phyloP scores from a whole-genome alignment of 192 early-diverging fungal species.

The Piromyces sp. region DNA sequence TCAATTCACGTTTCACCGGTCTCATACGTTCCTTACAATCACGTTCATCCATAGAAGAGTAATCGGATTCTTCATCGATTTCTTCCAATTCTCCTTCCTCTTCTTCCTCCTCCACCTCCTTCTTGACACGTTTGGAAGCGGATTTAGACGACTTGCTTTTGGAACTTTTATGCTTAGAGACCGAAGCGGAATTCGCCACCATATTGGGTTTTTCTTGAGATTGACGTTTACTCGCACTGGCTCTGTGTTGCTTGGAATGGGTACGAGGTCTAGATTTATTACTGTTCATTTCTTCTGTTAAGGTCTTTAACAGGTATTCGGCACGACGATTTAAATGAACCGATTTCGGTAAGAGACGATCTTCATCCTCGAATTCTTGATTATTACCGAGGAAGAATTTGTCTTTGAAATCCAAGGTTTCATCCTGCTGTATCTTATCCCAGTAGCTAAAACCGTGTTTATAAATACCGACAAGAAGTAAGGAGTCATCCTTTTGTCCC shows the following conservation, averaged over 20 bases:
- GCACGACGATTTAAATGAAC: slow-evolving; percentile 72
- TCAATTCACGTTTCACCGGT: slow-evolving; percentile 40
- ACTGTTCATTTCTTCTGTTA: slow-evolving; percentile 10
- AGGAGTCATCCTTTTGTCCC: slow-evolving; percentile 83
- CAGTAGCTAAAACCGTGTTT: slow-evolving; percentile 85
- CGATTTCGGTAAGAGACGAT: slow-evolving; percentile 48
- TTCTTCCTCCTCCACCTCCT: slow-evolving; percentile 6
- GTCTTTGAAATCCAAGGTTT: slow-evolving; percentile 48
- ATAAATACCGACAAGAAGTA: slow-evolving; percentile 89
- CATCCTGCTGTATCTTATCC: slow-evolving; percentile 68
- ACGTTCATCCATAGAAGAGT: slow-evolving; percentile 22
- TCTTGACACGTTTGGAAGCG: not conserved
- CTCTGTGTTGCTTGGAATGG: not conserved
- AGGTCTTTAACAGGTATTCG: slow-evolving; percentile 74
- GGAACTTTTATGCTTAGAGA: not conserved
- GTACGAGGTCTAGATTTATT: not conserved
- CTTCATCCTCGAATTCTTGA: slow-evolving; percentile 18
- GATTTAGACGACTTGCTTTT: not conserved
- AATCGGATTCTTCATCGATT: slow-evolving; percentile 8
- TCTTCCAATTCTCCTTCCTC: slow-evolving; percentile 1
- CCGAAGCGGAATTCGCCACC: not conserved
- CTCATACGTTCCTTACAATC: slow-evolving; percentile 49
- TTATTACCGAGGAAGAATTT: slow-evolving; percentile 64
- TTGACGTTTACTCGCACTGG: not conserved
- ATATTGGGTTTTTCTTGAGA: not conserved